Base-by-base conservation (phyloP, 306 rosid species). In the Dalbergia cultrata region DNA sequence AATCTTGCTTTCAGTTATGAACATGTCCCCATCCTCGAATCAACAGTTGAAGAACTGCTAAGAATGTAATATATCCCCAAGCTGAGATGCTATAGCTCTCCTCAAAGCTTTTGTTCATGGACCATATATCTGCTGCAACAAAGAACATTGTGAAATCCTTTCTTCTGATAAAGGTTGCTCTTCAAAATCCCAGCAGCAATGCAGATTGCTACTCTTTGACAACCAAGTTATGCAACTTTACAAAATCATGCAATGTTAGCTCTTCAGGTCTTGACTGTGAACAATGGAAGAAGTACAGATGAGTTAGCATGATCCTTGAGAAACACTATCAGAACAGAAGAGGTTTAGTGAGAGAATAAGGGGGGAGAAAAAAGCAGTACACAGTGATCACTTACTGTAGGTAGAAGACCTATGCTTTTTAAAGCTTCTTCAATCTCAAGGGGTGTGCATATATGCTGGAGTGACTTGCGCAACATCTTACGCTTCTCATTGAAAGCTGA, bases 401-500 rank as follows among this genome's bases (percentile, higher is more conserved):
- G 22, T 52, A 82, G 91, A 75, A 88, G 92, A 58, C 91, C 90
- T 50, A 87, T n/a, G 75, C 79, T 92, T 84, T 57, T 84, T 74
- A 92, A 82, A 81, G 93, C 97, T 53, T 75, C 85, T 88, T 95
- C 97, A 9, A 89, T 93, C 81, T 93, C 94, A 18, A 66, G 1
- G 77, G 99, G 60, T 10, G 93, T 72, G 84, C 93, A 73, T 65
- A 92, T 61, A 88, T 93, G 97, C 85, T 93, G 99, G 37, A 93
- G 95, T 21, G 99, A 88, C 70, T 86, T 92, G 78, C 97, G 86
- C 77, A 92, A 66, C 99, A 95, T 93, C 83, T 95, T 95, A 13
- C 97, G 92, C 84, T 95, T 95, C 74, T 90, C 97, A 31, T 95
- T 93, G 85, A 95, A 95, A 22, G 94, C 99, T 21, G 99, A 95